Evolutionary conservation across 805 yeast genomes (phyloP).

Genomic region (Candida arabinofermentans): DNA sequence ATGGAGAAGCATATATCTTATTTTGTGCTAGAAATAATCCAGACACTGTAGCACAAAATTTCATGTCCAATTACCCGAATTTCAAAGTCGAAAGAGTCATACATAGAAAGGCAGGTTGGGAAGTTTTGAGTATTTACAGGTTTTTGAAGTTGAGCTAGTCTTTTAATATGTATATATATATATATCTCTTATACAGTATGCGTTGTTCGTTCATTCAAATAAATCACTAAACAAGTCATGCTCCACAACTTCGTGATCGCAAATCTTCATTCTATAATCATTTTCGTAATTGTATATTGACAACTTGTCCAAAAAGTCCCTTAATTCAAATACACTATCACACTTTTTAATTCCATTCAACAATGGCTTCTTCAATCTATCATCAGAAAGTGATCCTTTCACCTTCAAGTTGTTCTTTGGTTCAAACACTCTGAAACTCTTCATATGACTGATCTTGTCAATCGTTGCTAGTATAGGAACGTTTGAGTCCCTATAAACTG

Average conservation of each 20-base stretch:
- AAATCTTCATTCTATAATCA: constrained; percentile 46
- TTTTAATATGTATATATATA: not conserved
- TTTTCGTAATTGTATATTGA: constrained; percentile 65
- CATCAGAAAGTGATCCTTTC: constrained; percentile 3
- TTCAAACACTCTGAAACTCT: constrained; percentile 18
- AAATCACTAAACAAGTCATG: constrained; percentile 60
- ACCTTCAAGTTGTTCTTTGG: constrained; percentile 18
- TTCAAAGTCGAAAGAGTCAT: constrained; percentile 58
- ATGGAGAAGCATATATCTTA: constrained; percentile 81
- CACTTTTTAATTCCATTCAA: constrained; percentile 40
- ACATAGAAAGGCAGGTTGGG: constrained; percentile 92
- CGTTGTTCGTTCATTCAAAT: constrained; percentile 30
- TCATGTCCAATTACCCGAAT: constrained; percentile 30
- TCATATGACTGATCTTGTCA: constrained; percentile 29
- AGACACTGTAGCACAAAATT: constrained; percentile 44
- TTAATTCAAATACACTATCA: constrained; percentile 42
- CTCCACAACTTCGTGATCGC: constrained; percentile 45
- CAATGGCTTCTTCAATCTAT: constrained; percentile 37
- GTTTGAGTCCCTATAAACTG: constrained; percentile 23
- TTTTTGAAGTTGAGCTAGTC: constrained; percentile 36
- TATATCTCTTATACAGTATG: not conserved
- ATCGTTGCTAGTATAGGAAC: constrained; percentile 35
- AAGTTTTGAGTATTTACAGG: constrained; percentile 71
- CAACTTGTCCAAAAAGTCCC: constrained; percentile 61
- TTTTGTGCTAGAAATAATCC: constrained; percentile 93